Conservation (phyloP, 352 stramenopile genomes). For the Phytopythium boreale region DNA sequence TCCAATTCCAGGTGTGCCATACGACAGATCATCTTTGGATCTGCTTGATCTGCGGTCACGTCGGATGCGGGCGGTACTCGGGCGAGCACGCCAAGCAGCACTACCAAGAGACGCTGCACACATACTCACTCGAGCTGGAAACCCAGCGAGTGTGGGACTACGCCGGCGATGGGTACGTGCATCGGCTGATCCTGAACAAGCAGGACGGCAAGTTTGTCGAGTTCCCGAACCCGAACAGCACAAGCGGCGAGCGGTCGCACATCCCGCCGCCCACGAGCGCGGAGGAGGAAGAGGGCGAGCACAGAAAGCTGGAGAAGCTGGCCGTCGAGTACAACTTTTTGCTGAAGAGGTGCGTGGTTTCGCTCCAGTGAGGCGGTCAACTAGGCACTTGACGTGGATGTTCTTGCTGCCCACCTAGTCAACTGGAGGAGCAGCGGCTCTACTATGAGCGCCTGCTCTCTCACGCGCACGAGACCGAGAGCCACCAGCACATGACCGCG, state of each 20-base stretch:
- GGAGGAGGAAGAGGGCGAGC: conserved; percentile 90
- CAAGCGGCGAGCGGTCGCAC: conserved; percentile 70
- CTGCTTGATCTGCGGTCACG: conserved; percentile 94
- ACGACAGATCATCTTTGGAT: conserved; percentile 95
- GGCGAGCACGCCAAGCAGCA: conserved; percentile 94
- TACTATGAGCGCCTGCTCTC: conserved; percentile 89
- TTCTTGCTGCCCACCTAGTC: conserved; percentile 29
- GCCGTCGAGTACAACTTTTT: conserved; percentile 96
- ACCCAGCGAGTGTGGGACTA: conserved; percentile 97
- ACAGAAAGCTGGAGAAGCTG: conserved; percentile 95
- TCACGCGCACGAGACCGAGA: conserved; percentile 56
- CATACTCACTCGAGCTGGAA: conserved; percentile 94
- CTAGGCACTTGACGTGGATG: background rate
- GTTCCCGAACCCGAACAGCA: conserved; percentile 84
- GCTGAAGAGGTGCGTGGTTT: conserved; percentile 78
- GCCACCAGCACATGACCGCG: conserved; percentile 42
- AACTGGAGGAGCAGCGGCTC: conserved; percentile 94
- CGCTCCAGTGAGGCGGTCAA: background rate
- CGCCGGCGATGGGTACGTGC: conserved; percentile 85
- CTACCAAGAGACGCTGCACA: conserved; percentile 92
- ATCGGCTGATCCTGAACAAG: conserved; percentile 88
- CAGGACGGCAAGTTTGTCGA: conserved; percentile 96
- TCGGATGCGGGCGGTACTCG: conserved; percentile 96
- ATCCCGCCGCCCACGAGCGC: conserved; percentile 53
- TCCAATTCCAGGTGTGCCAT: conserved; percentile 67